Percentiles rank a stretch among this genome's conserved stretches.
Evolutionary conservation across 2,329 filamentous ascomycete genomes (phyloP).

Genomic region (Colletotrichum somersetense): DNA sequence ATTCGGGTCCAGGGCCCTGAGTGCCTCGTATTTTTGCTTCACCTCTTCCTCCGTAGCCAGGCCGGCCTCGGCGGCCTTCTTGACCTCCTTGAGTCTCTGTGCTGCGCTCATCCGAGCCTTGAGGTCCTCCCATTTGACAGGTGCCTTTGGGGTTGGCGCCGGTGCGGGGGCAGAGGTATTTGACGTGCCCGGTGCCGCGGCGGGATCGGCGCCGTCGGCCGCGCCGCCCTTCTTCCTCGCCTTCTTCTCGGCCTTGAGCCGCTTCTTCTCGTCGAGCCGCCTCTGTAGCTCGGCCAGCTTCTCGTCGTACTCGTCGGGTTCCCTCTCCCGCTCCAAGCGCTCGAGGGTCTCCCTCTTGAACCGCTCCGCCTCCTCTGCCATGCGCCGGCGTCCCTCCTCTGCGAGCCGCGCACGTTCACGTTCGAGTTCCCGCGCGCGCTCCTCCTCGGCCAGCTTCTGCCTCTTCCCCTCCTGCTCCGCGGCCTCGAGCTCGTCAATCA

Average conservation of each 20-base stretch:
- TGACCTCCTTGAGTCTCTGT: constrained; percentile 65
- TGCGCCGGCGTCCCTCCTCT: constrained; percentile 51
- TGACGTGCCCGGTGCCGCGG: neutral
- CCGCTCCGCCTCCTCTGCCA: constrained; percentile 56
- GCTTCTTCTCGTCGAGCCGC: constrained; percentile 53
- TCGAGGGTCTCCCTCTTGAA: constrained; percentile 53
- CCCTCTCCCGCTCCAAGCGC: constrained; percentile 47
- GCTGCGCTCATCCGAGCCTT: constrained; percentile 46
- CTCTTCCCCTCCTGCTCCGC: constrained; percentile 77
- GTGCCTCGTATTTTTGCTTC: constrained; percentile 41
- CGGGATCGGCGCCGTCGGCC: neutral
- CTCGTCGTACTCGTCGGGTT: constrained; percentile 49
- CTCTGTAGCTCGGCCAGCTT: constrained; percentile 42
- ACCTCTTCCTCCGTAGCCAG: constrained; percentile 59
- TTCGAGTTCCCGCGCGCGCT: constrained; percentile 52
- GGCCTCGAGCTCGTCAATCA: constrained; percentile 89
- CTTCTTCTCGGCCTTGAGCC: constrained; percentile 54
- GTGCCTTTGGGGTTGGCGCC: constrained; percentile 7
- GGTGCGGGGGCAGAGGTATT: constrained; percentile 5
- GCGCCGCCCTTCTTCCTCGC: constrained; percentile 46
- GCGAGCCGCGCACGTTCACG: constrained; percentile 54
- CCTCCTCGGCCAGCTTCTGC: constrained; percentile 63
- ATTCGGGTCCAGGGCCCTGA: constrained; percentile 24
- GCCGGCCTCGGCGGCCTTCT: constrained; percentile 63
- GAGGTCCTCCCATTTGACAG: constrained; percentile 41